Evolutionary conservation across 1,139 yeast species (phyloP), one percentile per base, ranked within the genome.

Genomic region (Yamadazyma songkhlaensis): DNA sequence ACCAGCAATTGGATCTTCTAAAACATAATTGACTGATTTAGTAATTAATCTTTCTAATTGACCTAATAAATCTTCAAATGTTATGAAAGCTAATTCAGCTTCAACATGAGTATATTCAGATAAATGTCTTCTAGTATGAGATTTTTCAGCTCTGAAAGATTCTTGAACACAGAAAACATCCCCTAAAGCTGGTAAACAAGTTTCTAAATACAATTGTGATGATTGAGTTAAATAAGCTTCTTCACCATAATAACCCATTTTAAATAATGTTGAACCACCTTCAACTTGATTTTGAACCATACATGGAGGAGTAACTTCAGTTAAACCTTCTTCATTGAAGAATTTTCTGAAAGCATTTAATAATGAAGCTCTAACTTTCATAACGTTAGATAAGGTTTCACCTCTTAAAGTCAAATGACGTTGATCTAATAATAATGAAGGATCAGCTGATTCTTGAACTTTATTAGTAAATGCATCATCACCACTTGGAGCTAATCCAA

Each of bases 241-340:
- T 70, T 92, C 96, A 36, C 97, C 97, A 60, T 94, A 94, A 72
- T 94, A 94, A 61, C 87, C 85, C 73, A 94, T 73, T 54, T 84
- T 81, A 72, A 94, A 94, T 59, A 94, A 75, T 12, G 98, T 94
- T 25, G 97, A 85, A 38, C 99, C 99, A 62, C 99, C 98, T 72
- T 94, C 99, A 43, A 94, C 99, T 72, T 92, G 97, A 32, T 97
- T 90, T 70, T 94, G 98, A 42, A 94, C 99, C 97, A 94, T 90
- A 68, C 97, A 90, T 55, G 99, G 99, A 35, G 98, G 97, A 27
- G 97, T 92, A 43, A 94, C 97, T 72, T 94, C 99, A 32, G 80
- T 69, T 41, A 89, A 59, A 29, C 80, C 78, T 67, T 85, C 90
- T 54, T 88, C 94, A 25, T 63, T 71, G 58, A 76, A 90, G 43